Conservation (phyloP, 139 green algal species). For the Ostreobium quekettii region DNA sequence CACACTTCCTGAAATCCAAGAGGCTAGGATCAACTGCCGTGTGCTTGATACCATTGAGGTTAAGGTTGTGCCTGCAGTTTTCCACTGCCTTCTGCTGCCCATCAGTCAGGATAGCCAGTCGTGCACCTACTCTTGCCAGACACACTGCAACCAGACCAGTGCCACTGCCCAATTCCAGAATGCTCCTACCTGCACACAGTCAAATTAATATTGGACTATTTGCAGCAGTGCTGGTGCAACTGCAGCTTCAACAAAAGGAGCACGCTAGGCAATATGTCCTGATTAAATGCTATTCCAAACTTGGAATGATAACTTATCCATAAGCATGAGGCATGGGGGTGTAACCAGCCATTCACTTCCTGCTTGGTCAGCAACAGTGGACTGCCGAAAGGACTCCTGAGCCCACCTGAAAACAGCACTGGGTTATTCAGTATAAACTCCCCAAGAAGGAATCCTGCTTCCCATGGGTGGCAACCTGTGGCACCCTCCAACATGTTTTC, state of each 20-base stretch:
- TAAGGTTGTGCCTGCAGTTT: too few relatives aligned
- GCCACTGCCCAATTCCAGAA: slow-evolving; percentile 65
- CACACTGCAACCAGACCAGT: slow-evolving; percentile 44
- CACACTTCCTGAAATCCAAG: too few relatives aligned
- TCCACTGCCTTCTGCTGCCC: too few relatives aligned
- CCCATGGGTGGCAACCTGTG: slow-evolving; percentile 66
- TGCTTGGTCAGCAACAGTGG: too few relatives aligned
- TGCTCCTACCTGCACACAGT: slow-evolving; percentile 31
- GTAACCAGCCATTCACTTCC: not conserved
- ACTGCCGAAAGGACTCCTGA: too few relatives aligned
- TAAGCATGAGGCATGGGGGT: not conserved
- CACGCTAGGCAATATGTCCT: not conserved
- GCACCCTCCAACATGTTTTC: slow-evolving; percentile 55
- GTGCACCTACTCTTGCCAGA: slow-evolving; percentile 24
- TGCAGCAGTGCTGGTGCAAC: not conserved
- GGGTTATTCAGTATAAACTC: slow-evolving; percentile 48
- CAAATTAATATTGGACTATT: not conserved
- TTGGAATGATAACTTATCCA: not conserved
- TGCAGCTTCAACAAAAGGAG: not conserved
- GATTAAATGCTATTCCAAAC: not conserved
- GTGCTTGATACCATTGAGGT: too few relatives aligned
- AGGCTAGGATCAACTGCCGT: too few relatives aligned
- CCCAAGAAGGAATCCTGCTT: slow-evolving; percentile 56
- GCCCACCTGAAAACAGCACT: slow-evolving; percentile 44
- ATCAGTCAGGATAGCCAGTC: slow-evolving; percentile 39